phyloP scores from a whole-genome alignment of 1,284 basidiomycete species.

The Ceratobasidium sp. region DNA sequence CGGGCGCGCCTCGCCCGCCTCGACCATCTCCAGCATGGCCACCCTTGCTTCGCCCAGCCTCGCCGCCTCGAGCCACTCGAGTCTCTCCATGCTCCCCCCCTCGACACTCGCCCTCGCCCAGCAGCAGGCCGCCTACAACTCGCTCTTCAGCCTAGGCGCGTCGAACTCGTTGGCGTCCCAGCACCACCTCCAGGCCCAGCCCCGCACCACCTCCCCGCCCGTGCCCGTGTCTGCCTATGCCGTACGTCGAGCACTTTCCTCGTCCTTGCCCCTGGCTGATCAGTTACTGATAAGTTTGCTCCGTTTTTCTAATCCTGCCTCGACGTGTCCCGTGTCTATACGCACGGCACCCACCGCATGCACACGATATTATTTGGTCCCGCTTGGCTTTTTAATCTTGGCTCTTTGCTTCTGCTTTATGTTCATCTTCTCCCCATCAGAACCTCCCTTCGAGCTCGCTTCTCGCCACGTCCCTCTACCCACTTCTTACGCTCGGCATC shows the following conservation, averaged over 20 bases:
- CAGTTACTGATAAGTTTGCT: slow-evolving; percentile 41
- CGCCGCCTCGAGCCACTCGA: slow-evolving; percentile 24
- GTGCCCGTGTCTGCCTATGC: slow-evolving; percentile 20
- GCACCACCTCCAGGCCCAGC: slow-evolving; percentile 3
- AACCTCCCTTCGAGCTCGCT: slow-evolving; percentile 34
- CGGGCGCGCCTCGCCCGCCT: slow-evolving; percentile 31
- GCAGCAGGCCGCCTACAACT: slow-evolving; percentile 42
- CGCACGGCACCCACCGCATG: slow-evolving; percentile 16
- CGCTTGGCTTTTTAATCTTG: not conserved
- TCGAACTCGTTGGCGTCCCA: slow-evolving; percentile 3
- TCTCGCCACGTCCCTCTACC: slow-evolving; percentile 38
- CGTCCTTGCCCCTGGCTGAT: slow-evolving; percentile 11
- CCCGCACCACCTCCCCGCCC: not conserved
- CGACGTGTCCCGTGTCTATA: slow-evolving; percentile 34
- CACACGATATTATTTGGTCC: slow-evolving; percentile 5
- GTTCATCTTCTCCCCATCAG: slow-evolving; percentile 8
- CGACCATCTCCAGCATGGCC: slow-evolving; percentile 21
- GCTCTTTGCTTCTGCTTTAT: not conserved
- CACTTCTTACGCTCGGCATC: slow-evolving; percentile 39
- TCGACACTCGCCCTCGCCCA: slow-evolving; percentile 23
- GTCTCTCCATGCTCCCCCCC: slow-evolving; percentile 28
- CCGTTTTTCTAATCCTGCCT: slow-evolving; percentile 25
- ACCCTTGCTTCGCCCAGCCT: slow-evolving; percentile 13
- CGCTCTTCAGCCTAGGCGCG: slow-evolving; percentile 17
- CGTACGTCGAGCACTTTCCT: slow-evolving; percentile 7